Base-by-base conservation (phyloP, 768 basidiomycete species). In the Scleroderma bovista region DNA sequence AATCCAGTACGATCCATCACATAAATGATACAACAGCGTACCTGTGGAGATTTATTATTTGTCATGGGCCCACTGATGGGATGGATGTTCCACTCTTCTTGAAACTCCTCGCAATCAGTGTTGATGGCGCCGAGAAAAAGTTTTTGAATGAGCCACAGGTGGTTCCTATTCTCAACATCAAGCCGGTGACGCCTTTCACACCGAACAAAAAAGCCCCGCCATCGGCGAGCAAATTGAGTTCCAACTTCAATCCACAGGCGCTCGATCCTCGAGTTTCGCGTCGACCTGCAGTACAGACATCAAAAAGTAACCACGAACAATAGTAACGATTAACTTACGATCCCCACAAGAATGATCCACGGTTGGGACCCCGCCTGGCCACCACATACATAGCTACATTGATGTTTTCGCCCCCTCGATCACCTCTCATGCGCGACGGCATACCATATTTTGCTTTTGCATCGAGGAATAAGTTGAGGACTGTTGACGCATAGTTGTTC, bases 91-190 rank as follows among this genome's bases (percentile, higher is more conserved):
- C 75, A 77, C 4, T 69, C 55, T 2, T 51, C 1, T 13, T 57
- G 54, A 50, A 76, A 75, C 8, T 46, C 29, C 0, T 49, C 2
- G 43, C 73, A 75, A 44, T 75, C 72, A 0, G 46, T 15, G 33
- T 75, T 71, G 20, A 77, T 66, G 0, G 32, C 32, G 2, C 59
- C 48, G 0, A 77, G 62, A 50, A 77, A 78, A 0, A 77, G 58
- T 31, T 29, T 22, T 22, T 76, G 72, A 0, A 79, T 56, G 0
- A 79, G 60, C 77, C 77, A 77, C 0, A 73, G 52, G 51, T 78
- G 75, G 12, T 47, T 11, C 0, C 61, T 49, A 19, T 74, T 57
- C 0, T 50, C 44, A 0, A 47, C 17, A 41, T 77, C 59, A 0
- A 78, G 65, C 2, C 39, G 13, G 51, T 77, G 73, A 2, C 63